These are phyloP conservation scores for Cytospora schulzeri DNA, from an alignment of 2,329 filamentous ascomycete species.

Conservation along the genomic window DNA sequence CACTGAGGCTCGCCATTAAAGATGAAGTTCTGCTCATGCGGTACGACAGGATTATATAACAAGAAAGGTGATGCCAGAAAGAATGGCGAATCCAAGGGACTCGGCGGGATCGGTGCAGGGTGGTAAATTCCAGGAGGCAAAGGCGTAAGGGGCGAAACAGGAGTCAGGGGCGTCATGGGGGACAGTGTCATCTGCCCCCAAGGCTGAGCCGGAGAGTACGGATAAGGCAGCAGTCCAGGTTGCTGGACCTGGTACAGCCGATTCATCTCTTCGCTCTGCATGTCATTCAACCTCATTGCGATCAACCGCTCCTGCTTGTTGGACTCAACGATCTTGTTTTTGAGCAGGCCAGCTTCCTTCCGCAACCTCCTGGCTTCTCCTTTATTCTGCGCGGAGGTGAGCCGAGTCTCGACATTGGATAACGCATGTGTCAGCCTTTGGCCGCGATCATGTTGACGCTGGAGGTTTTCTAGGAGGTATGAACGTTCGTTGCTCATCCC, in stretches of 20 bases:
- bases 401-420: conserved; percentile 38
- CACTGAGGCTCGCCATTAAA: conserved; percentile 3
- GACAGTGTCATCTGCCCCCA: conserved; percentile 18
- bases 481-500: conserved; percentile 49
- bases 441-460: conserved; percentile 43
- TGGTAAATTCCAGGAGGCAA: conserved; percentile 22
- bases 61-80: conserved; percentile 9
- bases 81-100: conserved; percentile 12
- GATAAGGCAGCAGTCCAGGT: conserved; percentile 25
- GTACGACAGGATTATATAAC: not conserved
- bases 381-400: conserved; percentile 25
- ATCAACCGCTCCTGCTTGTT: conserved; percentile 51
- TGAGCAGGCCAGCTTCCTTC: conserved; percentile 47
- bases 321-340: conserved; percentile 45
- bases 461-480: conserved; percentile 48
- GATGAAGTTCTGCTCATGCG: not conserved
- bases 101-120: conserved; percentile 13
- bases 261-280: conserved; percentile 52
- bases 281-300: conserved; percentile 49
- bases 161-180: conserved; percentile 22
- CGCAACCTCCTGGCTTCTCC: conserved; percentile 33
- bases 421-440: conserved; percentile 44
- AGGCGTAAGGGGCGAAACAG: conserved; percentile 24
- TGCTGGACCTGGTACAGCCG: conserved; percentile 40
- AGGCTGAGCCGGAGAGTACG: conserved; percentile 1